A percentile compares a stretch with the other conserved stretches of the same genome.
These are phyloP conservation scores for Candida nitratophila DNA, from an alignment of 805 yeast genomes.

Conservation along the genomic window DNA sequence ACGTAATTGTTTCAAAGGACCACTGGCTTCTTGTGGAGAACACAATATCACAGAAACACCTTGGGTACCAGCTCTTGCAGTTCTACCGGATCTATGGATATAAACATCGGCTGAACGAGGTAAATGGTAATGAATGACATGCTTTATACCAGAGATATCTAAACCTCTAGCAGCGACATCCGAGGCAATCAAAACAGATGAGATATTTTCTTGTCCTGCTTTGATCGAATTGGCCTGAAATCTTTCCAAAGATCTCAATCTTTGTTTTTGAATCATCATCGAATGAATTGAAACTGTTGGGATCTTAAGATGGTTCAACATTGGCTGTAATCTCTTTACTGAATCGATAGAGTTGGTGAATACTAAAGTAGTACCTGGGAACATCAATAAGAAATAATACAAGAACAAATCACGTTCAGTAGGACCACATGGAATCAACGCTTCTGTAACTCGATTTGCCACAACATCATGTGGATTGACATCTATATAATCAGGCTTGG, in stretches of 20 bases:
- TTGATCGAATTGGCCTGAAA: conserved; percentile 44
- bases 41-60: conserved; percentile 95
- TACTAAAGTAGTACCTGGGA: conserved; percentile 83
- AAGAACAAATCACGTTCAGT: conserved; percentile 83
- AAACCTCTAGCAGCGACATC: conserved; percentile 98
- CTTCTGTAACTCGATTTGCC: conserved; percentile 70
- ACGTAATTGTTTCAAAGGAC: conserved; percentile 74
- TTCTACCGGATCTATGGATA: conserved; percentile 94
- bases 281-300: conserved; percentile 80
- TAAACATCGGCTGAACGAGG: conserved; percentile 94
- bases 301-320: conserved; percentile 61
- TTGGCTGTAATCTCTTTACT: conserved; percentile 77
- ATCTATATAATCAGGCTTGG: conserved; percentile 67
- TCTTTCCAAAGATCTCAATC: conserved; percentile 78
- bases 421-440: conserved; percentile 86
- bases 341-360: conserved; percentile 95
- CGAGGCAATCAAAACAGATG: conserved; percentile 78
- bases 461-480: conserved; percentile 81
- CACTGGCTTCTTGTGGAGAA: conserved; percentile 89
- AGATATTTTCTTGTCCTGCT: conserved; percentile 33
- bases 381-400: conserved; percentile 79
- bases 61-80: conserved; percentile 91
- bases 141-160: conserved; percentile 85
- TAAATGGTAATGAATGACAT: conserved; percentile 91
- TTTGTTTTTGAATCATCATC: conserved; percentile 90